Evolutionary conservation across 371 early-diverging fungal genomes (phyloP), one percentile per base, ranked within the genome.

Genomic region (Mortierella sp.): DNA sequence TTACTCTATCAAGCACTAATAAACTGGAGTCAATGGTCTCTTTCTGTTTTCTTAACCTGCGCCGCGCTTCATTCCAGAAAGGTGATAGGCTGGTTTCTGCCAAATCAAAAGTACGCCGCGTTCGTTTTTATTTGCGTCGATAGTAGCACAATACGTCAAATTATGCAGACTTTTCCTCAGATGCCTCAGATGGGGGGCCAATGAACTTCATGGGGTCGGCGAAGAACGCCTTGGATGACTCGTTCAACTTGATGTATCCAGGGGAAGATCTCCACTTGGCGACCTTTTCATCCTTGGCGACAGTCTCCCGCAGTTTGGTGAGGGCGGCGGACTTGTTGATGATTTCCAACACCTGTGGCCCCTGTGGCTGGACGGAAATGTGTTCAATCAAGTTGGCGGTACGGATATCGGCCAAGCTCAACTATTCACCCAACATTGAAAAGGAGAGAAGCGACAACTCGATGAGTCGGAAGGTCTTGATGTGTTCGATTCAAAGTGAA

Each of bases 371-470:
- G 2, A 30, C 19, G 0, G 53, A 14, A 18, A 67, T 56, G 16
- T 73, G 67, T 16, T 67, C 68, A 28, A 73, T 59, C 14, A 21
- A 24, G 26, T 48, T 47, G n/a, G 68, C 62, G 8, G 67, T 64
- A 18, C 64, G 68, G 28, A 73, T 73, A 28, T 73, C 73, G n/a
- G 73, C 73, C 68, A 73, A 51, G 13, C 50, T 55, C 50, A 73
- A 21, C 68, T 64, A 42, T n/a, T 10, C 18, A 5, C 14, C 16
- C 18, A 16, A 10, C 26, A 34, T 38, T 4, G 19, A 52, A 34
- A 52, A 19, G 19, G 19, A 46, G 19, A 46, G n/a, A 46, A 48
- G 26, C 13, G 24, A 48, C 23, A 23, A 5, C 5, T 5, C 16
- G 19, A 16, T 19, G 16, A 43, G 19, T 14, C n/a, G 16, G 19